Conservation (phyloP, 305 asterid genomes). For the Fraxinus floribunda region DNA sequence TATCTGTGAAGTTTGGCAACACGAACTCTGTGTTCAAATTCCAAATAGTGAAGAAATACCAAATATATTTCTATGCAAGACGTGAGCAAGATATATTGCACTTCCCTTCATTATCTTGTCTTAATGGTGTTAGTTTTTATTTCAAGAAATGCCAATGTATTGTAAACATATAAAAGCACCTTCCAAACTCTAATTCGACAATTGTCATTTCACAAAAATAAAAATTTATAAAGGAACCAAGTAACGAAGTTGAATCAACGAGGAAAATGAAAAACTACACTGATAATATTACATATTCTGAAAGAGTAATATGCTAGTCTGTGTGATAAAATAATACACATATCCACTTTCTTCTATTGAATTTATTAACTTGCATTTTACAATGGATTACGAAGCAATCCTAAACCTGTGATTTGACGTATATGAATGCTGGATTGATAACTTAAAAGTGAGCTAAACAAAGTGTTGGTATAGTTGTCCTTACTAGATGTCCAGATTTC, state of each 20-base stretch:
- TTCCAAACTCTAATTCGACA: background rate
- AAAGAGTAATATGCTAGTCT: background rate
- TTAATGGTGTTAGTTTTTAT: background rate
- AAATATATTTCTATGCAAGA: conserved; percentile 59
- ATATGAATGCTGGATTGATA: background rate
- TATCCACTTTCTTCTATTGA: background rate
- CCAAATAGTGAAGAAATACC: conserved; percentile 62
- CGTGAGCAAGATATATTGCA: conserved; percentile 67
- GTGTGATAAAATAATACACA: background rate
- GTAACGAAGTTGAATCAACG: background rate
- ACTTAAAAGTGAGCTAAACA: background rate
- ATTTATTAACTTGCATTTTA: background rate
- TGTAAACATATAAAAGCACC: background rate
- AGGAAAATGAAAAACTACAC: background rate
- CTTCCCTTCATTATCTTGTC: conserved; percentile 34
- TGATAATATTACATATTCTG: background rate
- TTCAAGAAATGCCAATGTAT: background rate
- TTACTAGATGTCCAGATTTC: background rate
- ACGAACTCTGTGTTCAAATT: conserved; percentile 61
- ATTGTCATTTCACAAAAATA: background rate
- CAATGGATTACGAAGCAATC: background rate
- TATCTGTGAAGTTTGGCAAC: conserved; percentile 85
- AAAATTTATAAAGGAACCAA: background rate
- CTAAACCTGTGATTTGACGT: background rate
- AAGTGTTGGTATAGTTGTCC: background rate